phyloP scores from a whole-genome alignment of 2,329 filamentous ascomycete species.

The Cladosporium sp. region DNA sequence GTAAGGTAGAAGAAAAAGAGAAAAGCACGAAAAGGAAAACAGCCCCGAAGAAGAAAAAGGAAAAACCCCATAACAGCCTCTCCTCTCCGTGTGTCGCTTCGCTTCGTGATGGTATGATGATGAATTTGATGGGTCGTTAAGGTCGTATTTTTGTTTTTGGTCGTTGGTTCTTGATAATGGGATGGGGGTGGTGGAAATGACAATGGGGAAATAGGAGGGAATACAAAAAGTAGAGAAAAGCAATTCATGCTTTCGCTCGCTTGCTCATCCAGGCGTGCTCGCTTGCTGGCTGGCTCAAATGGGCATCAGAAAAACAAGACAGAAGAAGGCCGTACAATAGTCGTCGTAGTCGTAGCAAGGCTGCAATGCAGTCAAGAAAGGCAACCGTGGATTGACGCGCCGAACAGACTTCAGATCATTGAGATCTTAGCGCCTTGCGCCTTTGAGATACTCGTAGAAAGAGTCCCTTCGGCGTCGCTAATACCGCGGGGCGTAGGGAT shows the following conservation, averaged over 20 bases:
- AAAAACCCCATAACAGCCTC: background rate
- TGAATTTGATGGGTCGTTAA: background rate
- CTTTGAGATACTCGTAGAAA: background rate
- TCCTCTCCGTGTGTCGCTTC: background rate
- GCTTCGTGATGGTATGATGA: background rate
- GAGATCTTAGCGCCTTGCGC: background rate
- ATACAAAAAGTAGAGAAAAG: background rate
- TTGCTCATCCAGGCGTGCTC: background rate
- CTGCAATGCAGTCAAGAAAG: background rate
- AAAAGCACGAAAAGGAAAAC: background rate
- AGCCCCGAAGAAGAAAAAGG: background rate
- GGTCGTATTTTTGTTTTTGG: background rate
- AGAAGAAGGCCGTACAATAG: background rate
- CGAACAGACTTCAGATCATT: background rate
- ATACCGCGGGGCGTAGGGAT: conserved; percentile 32
- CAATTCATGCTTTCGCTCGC: background rate
- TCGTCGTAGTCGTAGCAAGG: background rate
- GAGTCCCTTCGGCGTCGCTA: conserved; percentile 10
- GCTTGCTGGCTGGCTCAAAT: background rate
- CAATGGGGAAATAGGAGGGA: background rate
- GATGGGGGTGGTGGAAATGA: background rate
- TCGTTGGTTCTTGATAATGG: background rate
- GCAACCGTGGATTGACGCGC: background rate
- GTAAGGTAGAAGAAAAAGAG: background rate
- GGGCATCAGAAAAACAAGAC: background rate